These are phyloP conservation scores for Clarireedia monteithiana DNA, from an alignment of 2,329 filamentous ascomycete genomes.

Conservation along the genomic window DNA sequence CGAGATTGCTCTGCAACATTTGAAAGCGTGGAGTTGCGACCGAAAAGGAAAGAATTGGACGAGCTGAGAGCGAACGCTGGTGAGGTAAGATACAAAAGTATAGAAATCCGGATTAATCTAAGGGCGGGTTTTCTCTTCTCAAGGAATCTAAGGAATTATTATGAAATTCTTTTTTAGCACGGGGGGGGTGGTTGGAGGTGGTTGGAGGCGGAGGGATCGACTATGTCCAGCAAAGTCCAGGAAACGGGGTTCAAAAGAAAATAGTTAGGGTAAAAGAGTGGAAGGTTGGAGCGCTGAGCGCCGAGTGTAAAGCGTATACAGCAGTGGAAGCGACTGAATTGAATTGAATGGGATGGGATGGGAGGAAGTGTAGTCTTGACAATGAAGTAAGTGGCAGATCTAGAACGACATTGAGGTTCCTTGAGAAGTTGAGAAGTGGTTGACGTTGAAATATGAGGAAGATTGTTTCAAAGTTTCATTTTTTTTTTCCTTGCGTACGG, in stretches of 20 bases:
- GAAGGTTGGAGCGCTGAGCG: neutral
- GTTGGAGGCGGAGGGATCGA: conserved; percentile 1
- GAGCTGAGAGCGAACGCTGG: neutral
- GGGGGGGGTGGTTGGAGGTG: neutral
- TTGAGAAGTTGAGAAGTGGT: too few relatives aligned
- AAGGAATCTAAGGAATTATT: conserved; percentile 1
- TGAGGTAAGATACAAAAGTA: conserved; percentile 2
- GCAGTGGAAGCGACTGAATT: too few relatives aligned
- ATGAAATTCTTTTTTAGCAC: conserved; percentile 1
- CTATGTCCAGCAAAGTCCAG: neutral
- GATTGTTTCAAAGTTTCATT: neutral
- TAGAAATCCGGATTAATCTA: neutral
- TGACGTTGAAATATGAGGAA: neutral
- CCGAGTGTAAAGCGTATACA: neutral
- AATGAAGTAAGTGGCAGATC: neutral
- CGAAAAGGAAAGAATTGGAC: conserved; percentile 1
- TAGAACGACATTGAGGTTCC: too few relatives aligned
- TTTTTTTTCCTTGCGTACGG: neutral
- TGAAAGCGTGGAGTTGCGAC: neutral
- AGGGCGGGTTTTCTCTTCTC: neutral
- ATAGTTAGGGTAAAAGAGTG: too few relatives aligned
- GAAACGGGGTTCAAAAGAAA: neutral
- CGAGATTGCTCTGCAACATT: conserved; percentile 7
- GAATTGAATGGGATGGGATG: too few relatives aligned
- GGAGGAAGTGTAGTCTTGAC: neutral